Conservation (phyloP, 331 rosid genomes). For the Acacia pycnantha region DNA sequence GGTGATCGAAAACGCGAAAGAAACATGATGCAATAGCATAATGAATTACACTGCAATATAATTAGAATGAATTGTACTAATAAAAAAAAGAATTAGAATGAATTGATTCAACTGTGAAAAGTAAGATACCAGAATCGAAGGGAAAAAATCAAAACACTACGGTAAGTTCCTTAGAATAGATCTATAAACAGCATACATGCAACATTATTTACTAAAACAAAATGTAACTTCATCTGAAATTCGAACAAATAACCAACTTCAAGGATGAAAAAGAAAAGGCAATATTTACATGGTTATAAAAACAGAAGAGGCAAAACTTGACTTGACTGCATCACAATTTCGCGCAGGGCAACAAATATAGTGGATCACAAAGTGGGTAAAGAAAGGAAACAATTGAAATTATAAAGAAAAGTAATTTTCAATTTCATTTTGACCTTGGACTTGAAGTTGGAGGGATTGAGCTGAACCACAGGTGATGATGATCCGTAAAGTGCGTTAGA, state of each 20-base stretch:
- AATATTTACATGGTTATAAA: slow-evolving; percentile 2
- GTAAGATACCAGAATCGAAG: background rate
- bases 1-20: background rate
- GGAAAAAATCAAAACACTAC: background rate
- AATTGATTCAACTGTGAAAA: background rate
- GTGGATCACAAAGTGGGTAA: slow-evolving; percentile 24
- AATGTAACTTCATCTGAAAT: background rate
- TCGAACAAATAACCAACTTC: background rate
- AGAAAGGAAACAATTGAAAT: background rate
- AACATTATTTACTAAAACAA: background rate
- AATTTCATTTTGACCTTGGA: slow-evolving; percentile 63
- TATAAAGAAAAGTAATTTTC: background rate
- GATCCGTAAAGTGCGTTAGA: slow-evolving; percentile 83
- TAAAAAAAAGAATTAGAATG: background rate
- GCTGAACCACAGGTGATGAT: slow-evolving; percentile 91
- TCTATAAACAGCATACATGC: background rate
- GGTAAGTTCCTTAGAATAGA: background rate
- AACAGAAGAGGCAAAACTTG: slow-evolving; percentile 24
- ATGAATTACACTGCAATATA: background rate
- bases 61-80: background rate
- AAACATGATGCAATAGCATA: background rate
- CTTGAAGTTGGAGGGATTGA: slow-evolving; percentile 91
- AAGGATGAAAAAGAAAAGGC: background rate
- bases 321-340: slow-evolving; percentile 8
- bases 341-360: background rate